Evolutionary conservation across 441 rosid species (phyloP).

Genomic region (Jatropha multifida): DNA sequence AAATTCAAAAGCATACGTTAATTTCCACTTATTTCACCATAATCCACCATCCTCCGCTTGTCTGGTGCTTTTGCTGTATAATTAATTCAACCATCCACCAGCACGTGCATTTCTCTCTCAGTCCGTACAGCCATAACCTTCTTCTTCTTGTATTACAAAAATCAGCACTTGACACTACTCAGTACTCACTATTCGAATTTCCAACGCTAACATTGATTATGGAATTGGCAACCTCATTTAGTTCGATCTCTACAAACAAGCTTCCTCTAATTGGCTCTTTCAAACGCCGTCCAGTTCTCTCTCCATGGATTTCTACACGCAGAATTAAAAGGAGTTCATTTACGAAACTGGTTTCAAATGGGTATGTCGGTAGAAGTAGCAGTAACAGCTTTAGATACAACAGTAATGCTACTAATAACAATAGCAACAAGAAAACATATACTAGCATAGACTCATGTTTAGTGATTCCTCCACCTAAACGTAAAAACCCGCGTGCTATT

Average conservation of each 20-base stretch:
- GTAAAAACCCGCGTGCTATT: constrained; percentile 63
- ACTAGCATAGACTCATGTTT: constrained; percentile 54
- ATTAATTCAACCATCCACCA: neutral
- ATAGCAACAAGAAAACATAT: constrained; percentile 29
- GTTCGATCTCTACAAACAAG: constrained; percentile 6
- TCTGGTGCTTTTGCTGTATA: neutral
- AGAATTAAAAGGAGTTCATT: neutral
- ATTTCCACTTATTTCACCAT: neutral
- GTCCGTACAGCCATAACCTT: no score
- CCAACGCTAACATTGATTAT: neutral
- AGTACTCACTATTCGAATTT: neutral
- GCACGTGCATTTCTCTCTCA: no score
- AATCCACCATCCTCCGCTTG: neutral
- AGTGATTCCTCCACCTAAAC: constrained; percentile 55
- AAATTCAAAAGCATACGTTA: constrained; percentile 21
- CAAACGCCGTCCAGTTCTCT: constrained; percentile 4
- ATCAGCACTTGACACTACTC: neutral
- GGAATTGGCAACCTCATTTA: constrained; percentile 29
- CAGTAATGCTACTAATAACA: constrained; percentile 7
- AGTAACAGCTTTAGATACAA: constrained; percentile 17
- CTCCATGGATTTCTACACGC: neutral
- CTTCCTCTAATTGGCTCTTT: neutral
- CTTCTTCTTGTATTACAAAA: neutral
- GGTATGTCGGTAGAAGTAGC: constrained; percentile 35
- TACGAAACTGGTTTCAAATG: constrained; percentile 32